Conservation (phyloP, 2,329 filamentous ascomycete genomes). For the Claviceps fusiformis region DNA sequence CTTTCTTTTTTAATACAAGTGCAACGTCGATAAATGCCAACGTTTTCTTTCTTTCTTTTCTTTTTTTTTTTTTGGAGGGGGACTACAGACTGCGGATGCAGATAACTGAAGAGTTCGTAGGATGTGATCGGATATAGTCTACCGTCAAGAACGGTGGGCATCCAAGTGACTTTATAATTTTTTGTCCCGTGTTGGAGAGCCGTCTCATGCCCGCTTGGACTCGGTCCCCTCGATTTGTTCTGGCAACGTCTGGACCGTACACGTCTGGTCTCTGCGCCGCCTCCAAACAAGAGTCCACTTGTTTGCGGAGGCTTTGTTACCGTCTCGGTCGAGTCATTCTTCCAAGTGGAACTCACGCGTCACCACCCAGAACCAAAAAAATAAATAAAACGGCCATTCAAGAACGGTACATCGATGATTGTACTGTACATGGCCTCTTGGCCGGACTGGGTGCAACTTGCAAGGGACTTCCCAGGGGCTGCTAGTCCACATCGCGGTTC, state of each 20-base stretch:
- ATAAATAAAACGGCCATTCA: background rate
- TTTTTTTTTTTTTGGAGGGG: conserved; percentile 4
- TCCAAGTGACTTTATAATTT: conserved; percentile 19
- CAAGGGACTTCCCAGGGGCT: conserved; percentile 1
- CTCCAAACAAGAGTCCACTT: conserved; percentile 1
- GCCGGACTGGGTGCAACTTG: background rate
- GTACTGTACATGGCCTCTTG: background rate
- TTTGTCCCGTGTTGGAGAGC: background rate
- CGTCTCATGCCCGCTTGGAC: background rate
- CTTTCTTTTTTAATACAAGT: background rate
- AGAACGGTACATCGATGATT: background rate
- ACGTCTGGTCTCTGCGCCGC: conserved; percentile 2
- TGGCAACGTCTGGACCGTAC: background rate
- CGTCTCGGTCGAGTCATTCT: conserved; percentile 3
- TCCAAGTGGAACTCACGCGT: background rate
- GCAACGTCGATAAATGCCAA: background rate
- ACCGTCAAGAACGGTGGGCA: conserved; percentile 29
- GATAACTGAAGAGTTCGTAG: conserved; percentile 7
- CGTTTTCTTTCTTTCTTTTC: no score
- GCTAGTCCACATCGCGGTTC: conserved; percentile 10
- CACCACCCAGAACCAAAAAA: background rate
- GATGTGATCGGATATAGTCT: conserved; percentile 7
- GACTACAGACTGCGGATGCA: background rate
- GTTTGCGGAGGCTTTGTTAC: background rate
- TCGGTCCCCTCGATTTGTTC: conserved; percentile 1